A percentile compares a stretch with the other conserved stretches of the same genome.
Evolutionary conservation across 345 rosid species (phyloP).

Genomic region (Boechera stricta): DNA sequence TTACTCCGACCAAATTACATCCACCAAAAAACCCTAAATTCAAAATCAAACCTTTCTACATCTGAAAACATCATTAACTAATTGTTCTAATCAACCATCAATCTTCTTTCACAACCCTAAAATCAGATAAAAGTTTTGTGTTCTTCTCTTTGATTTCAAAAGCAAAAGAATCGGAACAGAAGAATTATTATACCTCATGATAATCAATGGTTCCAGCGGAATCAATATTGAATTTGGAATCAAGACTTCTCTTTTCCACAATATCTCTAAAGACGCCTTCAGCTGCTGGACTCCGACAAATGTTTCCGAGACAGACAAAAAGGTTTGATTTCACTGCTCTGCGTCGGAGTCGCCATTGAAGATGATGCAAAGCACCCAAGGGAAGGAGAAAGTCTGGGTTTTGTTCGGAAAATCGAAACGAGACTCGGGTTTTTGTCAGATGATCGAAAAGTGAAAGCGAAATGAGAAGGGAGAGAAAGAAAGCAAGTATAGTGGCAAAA

Average conservation of each 20-base stretch:
- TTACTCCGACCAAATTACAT: neutral
- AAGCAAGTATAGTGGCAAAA: slow-evolving; percentile 51
- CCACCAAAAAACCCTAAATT: neutral
- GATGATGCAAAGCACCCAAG: slow-evolving; percentile 44
- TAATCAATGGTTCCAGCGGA: slow-evolving; percentile 90
- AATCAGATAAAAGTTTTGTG: neutral
- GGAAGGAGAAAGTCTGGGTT: slow-evolving; percentile 33
- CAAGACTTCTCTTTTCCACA: slow-evolving; percentile 74
- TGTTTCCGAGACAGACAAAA: no score
- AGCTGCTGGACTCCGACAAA: slow-evolving; percentile 80
- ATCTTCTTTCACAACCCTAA: neutral
- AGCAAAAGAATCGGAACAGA: neutral
- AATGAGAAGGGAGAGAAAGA: slow-evolving; percentile 18
- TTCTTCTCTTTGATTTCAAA: neutral
- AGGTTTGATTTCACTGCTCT: slow-evolving; percentile 55
- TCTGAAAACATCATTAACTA: slow-evolving; percentile 1
- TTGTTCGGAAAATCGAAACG: slow-evolving; percentile 13
- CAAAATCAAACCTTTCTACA: neutral
- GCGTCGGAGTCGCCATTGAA: slow-evolving; percentile 59
- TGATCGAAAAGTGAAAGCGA: neutral
- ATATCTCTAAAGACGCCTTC: slow-evolving; percentile 89
- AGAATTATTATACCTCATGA: slow-evolving; percentile 51
- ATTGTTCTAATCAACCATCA: slow-evolving; percentile 4
- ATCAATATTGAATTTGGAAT: slow-evolving; percentile 75
- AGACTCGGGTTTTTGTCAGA: slow-evolving; percentile 15